These are phyloP conservation scores for Fusarium keratoplasticum DNA, from an alignment of 2,329 filamentous ascomycete species.

Conservation along the genomic window DNA sequence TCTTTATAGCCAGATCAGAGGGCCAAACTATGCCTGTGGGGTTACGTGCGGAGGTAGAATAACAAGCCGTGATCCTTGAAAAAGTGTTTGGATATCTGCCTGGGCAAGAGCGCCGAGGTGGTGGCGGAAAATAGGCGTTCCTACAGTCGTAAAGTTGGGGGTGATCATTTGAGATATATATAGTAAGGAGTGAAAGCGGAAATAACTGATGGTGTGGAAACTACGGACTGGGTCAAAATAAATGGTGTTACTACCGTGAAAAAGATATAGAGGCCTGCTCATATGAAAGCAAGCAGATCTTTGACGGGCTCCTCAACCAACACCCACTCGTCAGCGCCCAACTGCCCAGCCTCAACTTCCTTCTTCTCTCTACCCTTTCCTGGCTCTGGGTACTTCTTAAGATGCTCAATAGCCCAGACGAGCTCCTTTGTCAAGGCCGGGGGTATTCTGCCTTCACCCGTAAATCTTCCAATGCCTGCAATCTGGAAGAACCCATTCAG, in stretches of 20 bases:
- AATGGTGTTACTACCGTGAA: neutral
- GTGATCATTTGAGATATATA: neutral
- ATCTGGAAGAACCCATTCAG: conserved; percentile 59
- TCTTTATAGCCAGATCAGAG: neutral
- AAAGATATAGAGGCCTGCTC: neutral
- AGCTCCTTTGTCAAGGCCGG: conserved; percentile 57
- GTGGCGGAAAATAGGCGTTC: neutral
- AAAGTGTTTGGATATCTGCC: neutral
- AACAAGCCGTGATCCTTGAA: neutral
- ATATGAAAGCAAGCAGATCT: neutral
- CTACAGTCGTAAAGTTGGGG: neutral
- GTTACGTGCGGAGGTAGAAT: neutral
- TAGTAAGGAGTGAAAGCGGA: neutral
- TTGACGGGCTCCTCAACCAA: conserved; percentile 13
- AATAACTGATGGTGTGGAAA: neutral
- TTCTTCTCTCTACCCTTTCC: conserved; percentile 28
- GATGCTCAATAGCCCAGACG: conserved; percentile 60
- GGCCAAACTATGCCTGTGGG: neutral
- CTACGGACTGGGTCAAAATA: too few relatives aligned
- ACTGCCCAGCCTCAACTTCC: neutral
- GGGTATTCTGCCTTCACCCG: conserved; percentile 60
- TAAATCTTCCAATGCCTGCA: conserved; percentile 60
- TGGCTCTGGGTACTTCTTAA: conserved; percentile 60
- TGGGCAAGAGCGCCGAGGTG: neutral
- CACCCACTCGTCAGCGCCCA: conserved; percentile 17